A percentile compares a stretch with the other conserved stretches of the same genome.
phyloP scores from a whole-genome alignment of 2,329 filamentous ascomycete species.

The Fonsecaea monophora region DNA sequence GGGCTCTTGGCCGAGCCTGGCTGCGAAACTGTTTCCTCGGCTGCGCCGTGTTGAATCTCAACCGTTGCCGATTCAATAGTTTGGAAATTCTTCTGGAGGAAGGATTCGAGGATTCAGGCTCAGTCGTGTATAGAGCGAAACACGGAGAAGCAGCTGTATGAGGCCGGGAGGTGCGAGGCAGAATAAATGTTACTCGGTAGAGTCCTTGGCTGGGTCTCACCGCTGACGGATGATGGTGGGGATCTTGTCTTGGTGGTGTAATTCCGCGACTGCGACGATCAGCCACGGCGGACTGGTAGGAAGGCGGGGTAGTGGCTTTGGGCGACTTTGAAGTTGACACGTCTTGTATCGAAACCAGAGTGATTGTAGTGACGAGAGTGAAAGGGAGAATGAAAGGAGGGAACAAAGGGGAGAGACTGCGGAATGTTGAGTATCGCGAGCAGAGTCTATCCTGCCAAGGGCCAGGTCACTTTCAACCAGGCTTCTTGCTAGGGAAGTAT shows the following conservation, averaged over 20 bases:
- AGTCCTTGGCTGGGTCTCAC: conserved; percentile 26
- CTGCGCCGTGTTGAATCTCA: background rate
- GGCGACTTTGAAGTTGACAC: background rate
- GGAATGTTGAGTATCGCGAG: conserved; percentile 9
- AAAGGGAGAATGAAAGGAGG: background rate
- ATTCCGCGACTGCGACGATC: conserved; percentile 23
- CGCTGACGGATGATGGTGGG: conserved; percentile 31
- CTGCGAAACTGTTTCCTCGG: background rate
- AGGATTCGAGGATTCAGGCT: background rate
- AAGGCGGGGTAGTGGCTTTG: conserved; percentile 6
- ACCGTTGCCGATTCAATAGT: background rate
- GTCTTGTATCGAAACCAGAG: background rate
- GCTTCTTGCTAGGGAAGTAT: conserved; percentile 7
- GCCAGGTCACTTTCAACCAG: conserved; percentile 4
- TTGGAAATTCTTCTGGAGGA: background rate
- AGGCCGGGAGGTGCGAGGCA: background rate
- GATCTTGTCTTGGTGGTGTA: conserved; percentile 16
- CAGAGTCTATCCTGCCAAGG: background rate
- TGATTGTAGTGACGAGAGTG: background rate
- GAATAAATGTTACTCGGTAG: background rate
- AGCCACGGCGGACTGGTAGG: conserved; percentile 13
- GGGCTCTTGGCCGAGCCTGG: background rate
- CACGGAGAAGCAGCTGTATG: background rate
- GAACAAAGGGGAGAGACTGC: background rate
- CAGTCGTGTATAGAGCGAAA: background rate